Evolutionary conservation across 1,284 basidiomycete genomes (phyloP), one percentile per base, ranked within the genome.

Genomic region (Pseudozyma flocculosa): DNA sequence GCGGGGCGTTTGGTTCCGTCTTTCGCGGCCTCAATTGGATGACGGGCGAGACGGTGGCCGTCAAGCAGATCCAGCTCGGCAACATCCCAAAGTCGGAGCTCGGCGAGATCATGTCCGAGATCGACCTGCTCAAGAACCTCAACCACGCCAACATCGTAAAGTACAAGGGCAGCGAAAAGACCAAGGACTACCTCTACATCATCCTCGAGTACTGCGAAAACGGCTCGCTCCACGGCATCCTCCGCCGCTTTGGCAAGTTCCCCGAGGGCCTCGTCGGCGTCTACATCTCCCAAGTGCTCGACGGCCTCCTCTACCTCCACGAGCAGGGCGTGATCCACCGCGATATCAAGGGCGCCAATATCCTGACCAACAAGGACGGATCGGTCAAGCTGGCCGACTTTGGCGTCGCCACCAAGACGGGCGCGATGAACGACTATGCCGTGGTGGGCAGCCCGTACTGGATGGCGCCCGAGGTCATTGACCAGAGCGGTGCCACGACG

Each of bases 151-250:
- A 97, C 79, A 97, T 97, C 75, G 94, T 98, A 77, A 96, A 97
- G 80, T 97, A 97, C 82, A 94, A 95, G 75, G 92, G 94, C 18
- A 97, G 93, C 72, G 90, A 92, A 77, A 93, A 93, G 81, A 94
- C 92, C 48, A 86, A 87, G 52, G 90, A 96, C 75, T 92, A 87
- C 78, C 83, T 97, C 60, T 95, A 94, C 80, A 97, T 98, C 80
- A 92, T 98, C 65, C 84, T 97, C 50, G 93, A 96, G 87, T 94
- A 93, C 77, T 97, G 94, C 82, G 94, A 98, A 82, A 98, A 98
- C 73, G 94, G 94, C 21, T 95, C 92, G 4, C 82, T 98, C 14
- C 90, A 95, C 78, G 88, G 88, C 60, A 96, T 97, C 70, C 88
- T 88, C 80, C 96, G 96, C 80, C 87, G 89, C 50, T 97, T 97